phyloP scores from a whole-genome alignment of 805 yeast species.

The Teunomyces tritomae region DNA sequence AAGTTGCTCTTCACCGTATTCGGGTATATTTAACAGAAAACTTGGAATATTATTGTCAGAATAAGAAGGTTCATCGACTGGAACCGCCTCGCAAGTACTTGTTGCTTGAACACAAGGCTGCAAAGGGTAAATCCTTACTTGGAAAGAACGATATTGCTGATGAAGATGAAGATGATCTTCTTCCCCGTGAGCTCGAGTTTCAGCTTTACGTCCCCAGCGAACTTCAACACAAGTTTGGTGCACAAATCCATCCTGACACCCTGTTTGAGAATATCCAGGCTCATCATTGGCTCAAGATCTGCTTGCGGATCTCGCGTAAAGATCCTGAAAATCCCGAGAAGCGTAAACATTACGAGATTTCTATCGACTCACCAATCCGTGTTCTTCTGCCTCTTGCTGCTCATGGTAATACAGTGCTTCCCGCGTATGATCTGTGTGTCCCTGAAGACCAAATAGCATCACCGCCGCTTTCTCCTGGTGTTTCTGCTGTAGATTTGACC shows the following conservation, averaged over 20 bases:
- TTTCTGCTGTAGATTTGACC: conserved; percentile 41
- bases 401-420: conserved; percentile 74
- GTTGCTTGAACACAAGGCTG: conserved; percentile 75
- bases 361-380: conserved; percentile 92
- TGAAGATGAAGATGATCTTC: conserved; percentile 47
- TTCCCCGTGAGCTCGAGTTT: conserved; percentile 79
- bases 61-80: conserved; percentile 84
- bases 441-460: conserved; percentile 14
- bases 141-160: conserved; percentile 34
- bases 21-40: conserved; percentile 86
- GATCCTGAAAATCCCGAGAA: conserved; percentile 54
- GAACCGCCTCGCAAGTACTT: conserved; percentile 85
- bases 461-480: conserved; percentile 57
- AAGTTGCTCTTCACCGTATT: conserved; percentile 81
- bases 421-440: conserved; percentile 53
- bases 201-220: conserved; percentile 80
- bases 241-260: conserved; percentile 77
- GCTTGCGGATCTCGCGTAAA: conserved; percentile 71
- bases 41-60: conserved; percentile 82
- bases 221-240: conserved; percentile 50
- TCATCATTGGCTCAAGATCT: conserved; percentile 93
- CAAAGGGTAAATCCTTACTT: conserved; percentile 46
- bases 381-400: conserved; percentile 73
- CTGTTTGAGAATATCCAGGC: conserved; percentile 75
- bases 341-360: conserved; percentile 89